Percentiles rank a stretch among this genome's conserved stretches.
These are phyloP conservation scores for Tetracladium marchalianum DNA, from an alignment of 495 filamentous ascomycete species.

Conservation along the genomic window DNA sequence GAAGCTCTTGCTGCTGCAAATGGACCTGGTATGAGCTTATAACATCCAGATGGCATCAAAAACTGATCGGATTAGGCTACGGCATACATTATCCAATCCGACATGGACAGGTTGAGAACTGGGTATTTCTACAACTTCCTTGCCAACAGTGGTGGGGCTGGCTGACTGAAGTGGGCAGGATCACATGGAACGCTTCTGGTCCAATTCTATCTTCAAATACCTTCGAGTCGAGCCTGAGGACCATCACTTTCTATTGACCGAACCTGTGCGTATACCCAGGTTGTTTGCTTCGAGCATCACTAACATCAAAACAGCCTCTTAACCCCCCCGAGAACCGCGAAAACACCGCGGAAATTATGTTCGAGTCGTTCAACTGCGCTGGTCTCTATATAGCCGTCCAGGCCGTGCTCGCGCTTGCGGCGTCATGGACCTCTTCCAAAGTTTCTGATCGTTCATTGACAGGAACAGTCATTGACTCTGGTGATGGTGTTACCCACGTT, in stretches of 20 bases:
- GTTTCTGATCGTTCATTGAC: constrained; percentile 95
- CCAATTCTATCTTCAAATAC: constrained; percentile 99
- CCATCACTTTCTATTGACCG: constrained; percentile 94
- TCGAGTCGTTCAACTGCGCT: constrained; percentile 98
- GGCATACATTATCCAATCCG: constrained; percentile 94
- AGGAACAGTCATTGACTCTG: constrained; percentile 94
- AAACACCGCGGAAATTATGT: constrained; percentile 99
- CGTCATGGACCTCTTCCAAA: constrained; percentile 97
- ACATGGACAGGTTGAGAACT: constrained; percentile 97
- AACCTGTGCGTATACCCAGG: constrained; percentile 57
- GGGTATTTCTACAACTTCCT: constrained; percentile 41
- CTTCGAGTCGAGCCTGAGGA: constrained; percentile 96
- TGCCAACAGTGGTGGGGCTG: not conserved
- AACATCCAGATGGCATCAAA: not conserved
- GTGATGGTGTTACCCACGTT: constrained; percentile 96
- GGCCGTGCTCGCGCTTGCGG: constrained; percentile 89
- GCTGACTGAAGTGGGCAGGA: constrained; percentile 45
- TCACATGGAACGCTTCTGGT: constrained; percentile 99
- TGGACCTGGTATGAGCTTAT: constrained; percentile 57
- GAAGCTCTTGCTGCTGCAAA: constrained; percentile 77
- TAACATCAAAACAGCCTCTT: constrained; percentile 53
- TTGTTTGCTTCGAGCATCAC: constrained; percentile 1
- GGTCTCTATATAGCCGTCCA: constrained; percentile 98
- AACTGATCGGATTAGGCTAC: constrained; percentile 53
- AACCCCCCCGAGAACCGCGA: constrained; percentile 98